Conservation (phyloP, 139 green algal genomes). For the Deuterostichococcus epilithicus region DNA sequence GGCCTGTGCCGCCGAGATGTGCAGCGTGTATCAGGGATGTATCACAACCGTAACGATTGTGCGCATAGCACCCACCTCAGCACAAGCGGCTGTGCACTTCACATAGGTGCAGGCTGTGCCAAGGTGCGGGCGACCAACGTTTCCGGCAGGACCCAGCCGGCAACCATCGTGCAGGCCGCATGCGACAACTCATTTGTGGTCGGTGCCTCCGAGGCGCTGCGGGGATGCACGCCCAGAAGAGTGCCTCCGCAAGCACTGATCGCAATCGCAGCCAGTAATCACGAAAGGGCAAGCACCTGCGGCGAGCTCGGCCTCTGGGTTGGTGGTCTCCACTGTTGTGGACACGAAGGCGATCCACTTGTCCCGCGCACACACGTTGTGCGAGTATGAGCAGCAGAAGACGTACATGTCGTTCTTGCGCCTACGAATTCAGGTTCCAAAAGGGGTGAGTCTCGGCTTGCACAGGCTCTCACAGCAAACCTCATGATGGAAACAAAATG, state of each 20-base stretch:
- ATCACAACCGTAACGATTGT: not conserved
- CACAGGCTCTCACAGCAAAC: too few species aligned
- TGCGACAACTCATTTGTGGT: too few species aligned
- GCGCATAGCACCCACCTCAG: not conserved
- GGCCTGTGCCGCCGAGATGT: slow-evolving; percentile 39
- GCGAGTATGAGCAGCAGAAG: slow-evolving; percentile 91
- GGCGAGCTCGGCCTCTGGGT: slow-evolving; percentile 58
- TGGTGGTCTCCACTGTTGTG: slow-evolving; percentile 86
- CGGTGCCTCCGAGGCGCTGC: too few species aligned
- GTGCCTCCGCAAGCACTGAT: too few species aligned
- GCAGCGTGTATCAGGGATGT: not conserved
- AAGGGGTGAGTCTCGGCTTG: too few species aligned
- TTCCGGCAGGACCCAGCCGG: too few species aligned
- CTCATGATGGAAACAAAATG: too few species aligned
- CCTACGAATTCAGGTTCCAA: too few species aligned
- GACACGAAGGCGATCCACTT: slow-evolving; percentile 98
- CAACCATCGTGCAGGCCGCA: too few species aligned
- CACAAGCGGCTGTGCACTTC: not conserved
- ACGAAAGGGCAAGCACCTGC: slow-evolving; percentile 30
- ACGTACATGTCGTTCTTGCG: slow-evolving; percentile 94
- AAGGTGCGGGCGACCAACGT: not conserved
- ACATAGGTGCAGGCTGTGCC: not conserved
- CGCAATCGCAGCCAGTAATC: too few species aligned
- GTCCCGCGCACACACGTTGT: slow-evolving; percentile 85
- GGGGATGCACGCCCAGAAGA: too few species aligned